A percentile compares a stretch with the other conserved stretches of the same genome.
Evolutionary conservation across 805 yeast species (phyloP).

Genomic region (Metschnikowia gelsemii): DNA sequence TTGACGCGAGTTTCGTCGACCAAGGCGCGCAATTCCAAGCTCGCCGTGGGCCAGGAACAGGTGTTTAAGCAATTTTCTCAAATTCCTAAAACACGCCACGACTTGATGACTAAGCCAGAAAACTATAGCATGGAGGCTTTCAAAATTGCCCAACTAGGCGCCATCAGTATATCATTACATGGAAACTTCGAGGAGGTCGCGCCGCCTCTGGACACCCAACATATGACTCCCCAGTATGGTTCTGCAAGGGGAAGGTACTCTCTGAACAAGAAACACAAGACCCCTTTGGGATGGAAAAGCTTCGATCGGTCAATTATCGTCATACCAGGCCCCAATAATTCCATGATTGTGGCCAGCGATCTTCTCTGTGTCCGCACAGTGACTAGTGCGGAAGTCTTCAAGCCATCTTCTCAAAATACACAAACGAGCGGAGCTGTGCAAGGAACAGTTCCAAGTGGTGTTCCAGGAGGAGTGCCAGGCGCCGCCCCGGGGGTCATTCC

Average conservation of each 20-base stretch:
- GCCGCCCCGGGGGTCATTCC: too few species aligned
- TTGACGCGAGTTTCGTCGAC: conserved; percentile 58
- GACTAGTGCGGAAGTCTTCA: conserved; percentile 18
- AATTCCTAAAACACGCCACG: conserved; percentile 79
- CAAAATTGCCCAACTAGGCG: conserved; percentile 68
- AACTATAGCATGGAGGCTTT: conserved; percentile 76
- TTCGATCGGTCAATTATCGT: conserved; percentile 87
- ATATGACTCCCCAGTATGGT: conserved; percentile 18
- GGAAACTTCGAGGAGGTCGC: conserved; percentile 77
- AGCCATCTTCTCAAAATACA: conserved; percentile 19
- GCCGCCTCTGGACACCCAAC: conserved; percentile 46
- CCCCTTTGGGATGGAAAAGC: conserved; percentile 57
- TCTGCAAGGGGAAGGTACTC: conserved; percentile 20
- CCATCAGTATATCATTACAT: conserved; percentile 76
- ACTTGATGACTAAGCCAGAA: conserved; percentile 58
- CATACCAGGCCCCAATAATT: conserved; percentile 64
- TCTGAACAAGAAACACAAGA: conserved; percentile 26
- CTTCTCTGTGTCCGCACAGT: conserved; percentile 52
- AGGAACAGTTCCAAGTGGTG: conserved; percentile 14
- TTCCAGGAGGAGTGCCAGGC: conserved; percentile 18
- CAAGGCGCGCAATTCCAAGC: conserved; percentile 54
- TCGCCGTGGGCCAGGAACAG: conserved; percentile 66
- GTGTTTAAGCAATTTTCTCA: conserved; percentile 61
- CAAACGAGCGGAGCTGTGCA: conserved; percentile 6
- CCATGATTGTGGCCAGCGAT: conserved; percentile 85